Conservation (phyloP, 768 basidiomycete genomes). For the Paxillus involutus region DNA sequence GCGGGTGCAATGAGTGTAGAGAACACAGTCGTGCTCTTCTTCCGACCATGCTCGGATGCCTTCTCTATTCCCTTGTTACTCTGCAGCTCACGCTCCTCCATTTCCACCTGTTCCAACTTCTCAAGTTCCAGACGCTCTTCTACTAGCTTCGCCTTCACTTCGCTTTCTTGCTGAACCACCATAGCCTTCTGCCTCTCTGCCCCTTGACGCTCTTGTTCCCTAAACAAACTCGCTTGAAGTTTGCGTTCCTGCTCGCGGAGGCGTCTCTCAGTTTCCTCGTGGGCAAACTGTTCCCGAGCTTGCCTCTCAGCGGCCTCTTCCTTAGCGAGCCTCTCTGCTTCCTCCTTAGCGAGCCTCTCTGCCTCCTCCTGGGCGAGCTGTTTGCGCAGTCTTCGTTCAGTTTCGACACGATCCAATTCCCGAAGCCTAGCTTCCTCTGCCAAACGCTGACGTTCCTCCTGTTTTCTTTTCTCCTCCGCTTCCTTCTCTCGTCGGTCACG, state of each 20-base stretch:
- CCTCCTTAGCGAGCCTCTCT: slow-evolving; percentile 21
- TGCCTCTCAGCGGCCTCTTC: background rate
- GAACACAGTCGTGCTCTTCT: background rate
- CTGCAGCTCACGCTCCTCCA: background rate
- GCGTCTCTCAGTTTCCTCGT: slow-evolving; percentile 29
- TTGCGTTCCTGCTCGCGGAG: slow-evolving; percentile 7
- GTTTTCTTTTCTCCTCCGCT: slow-evolving; percentile 20
- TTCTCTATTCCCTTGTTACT: background rate
- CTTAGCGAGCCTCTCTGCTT: slow-evolving; percentile 1
- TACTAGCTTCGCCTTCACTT: background rate
- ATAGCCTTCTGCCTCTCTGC: background rate
- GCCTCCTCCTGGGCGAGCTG: slow-evolving; percentile 27
- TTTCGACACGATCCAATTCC: slow-evolving; percentile 32
- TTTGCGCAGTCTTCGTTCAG: slow-evolving; percentile 28
- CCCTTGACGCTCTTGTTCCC: background rate
- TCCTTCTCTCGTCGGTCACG: slow-evolving; percentile 31
- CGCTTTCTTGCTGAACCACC: background rate
- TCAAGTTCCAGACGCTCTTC: background rate
- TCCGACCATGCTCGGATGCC: background rate
- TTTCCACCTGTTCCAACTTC: slow-evolving; percentile 1
- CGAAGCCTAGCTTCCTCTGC: slow-evolving; percentile 38
- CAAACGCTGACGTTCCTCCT: slow-evolving; percentile 20
- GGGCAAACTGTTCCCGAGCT: slow-evolving; percentile 13
- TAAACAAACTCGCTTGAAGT: too few relatives aligned
- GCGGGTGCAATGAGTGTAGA: background rate